Conservation (phyloP, 345 rosid genomes). For the Angophora floribunda region DNA sequence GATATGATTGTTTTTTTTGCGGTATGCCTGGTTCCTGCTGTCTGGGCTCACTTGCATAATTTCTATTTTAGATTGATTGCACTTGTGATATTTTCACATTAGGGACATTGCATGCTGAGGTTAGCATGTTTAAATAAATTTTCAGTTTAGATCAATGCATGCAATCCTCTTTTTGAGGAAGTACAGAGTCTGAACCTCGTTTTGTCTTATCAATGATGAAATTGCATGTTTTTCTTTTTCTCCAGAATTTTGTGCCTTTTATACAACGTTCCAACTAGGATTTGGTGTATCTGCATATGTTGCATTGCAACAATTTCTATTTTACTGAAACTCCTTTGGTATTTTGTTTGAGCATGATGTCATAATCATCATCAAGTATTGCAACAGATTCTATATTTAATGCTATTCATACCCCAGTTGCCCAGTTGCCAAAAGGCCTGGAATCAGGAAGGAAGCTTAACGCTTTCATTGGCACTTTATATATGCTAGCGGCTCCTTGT, state of each 20-base stretch:
- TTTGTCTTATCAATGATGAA: neutral
- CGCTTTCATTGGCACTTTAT: slow-evolving; percentile 7
- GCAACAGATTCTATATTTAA: slow-evolving; percentile 8
- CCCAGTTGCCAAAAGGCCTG: slow-evolving; percentile 12
- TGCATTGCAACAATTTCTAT: neutral
- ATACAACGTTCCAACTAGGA: neutral
- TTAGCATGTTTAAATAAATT: neutral
- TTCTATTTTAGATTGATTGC: neutral
- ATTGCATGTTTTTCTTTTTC: neutral
- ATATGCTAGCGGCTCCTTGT: neutral
- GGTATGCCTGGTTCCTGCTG: neutral
- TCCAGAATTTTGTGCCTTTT: neutral
- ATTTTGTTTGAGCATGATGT: neutral
- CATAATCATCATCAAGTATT: slow-evolving; percentile 1
- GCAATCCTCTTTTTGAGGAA: neutral
- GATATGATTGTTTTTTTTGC: neutral
- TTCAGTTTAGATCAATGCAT: neutral
- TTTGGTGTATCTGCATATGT: neutral
- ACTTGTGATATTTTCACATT: neutral
- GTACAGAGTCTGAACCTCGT: neutral
- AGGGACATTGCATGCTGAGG: neutral
- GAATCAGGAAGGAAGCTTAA: slow-evolving; percentile 9
- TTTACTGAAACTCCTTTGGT: neutral
- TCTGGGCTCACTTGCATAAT: neutral
- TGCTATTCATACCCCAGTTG: slow-evolving; percentile 14